phyloP scores from a whole-genome alignment of 192 early-diverging fungal genomes.

The Linnemannia exigua region DNA sequence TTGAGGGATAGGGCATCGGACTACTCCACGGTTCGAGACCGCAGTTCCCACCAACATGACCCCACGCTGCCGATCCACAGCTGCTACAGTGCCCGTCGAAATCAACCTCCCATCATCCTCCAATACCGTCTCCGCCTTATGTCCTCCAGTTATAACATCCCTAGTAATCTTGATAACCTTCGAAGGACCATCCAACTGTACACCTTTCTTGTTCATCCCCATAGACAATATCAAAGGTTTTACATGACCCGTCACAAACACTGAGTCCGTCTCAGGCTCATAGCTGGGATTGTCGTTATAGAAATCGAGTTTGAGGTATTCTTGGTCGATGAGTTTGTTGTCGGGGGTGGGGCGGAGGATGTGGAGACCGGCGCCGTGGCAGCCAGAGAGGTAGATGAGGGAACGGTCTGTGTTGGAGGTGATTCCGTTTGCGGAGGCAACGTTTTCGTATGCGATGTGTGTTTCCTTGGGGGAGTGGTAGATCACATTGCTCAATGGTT shows the following conservation, averaged over 20 bases:
- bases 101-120: slow-evolving; percentile 42
- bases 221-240: neutral
- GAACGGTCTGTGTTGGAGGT: slow-evolving; percentile 24
- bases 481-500: slow-evolving; percentile 37
- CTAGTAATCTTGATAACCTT: slow-evolving; percentile 42
- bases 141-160: neutral
- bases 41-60: slow-evolving; percentile 44
- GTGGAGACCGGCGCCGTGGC: slow-evolving; percentile 31
- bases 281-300: slow-evolving; percentile 40
- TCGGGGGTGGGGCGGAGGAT: slow-evolving; percentile 14
- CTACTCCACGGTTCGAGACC: slow-evolving; percentile 22
- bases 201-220: neutral
- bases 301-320: slow-evolving; percentile 39
- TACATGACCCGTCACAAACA: slow-evolving; percentile 37
- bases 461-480: slow-evolving; percentile 45
- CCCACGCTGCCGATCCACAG: slow-evolving; percentile 45
- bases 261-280: slow-evolving; percentile 18
- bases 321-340: slow-evolving; percentile 7
- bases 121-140: slow-evolving; percentile 33
- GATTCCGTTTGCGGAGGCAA: slow-evolving; percentile 45
- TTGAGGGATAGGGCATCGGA: slow-evolving; percentile 39
- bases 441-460: slow-evolving; percentile 21
- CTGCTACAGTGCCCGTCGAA: slow-evolving; percentile 31
- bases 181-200: slow-evolving; percentile 10
- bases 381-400: slow-evolving; percentile 35